These are phyloP conservation scores for Cynanchum wilfordii DNA, from an alignment of 257 asterid genomes.

Conservation along the genomic window DNA sequence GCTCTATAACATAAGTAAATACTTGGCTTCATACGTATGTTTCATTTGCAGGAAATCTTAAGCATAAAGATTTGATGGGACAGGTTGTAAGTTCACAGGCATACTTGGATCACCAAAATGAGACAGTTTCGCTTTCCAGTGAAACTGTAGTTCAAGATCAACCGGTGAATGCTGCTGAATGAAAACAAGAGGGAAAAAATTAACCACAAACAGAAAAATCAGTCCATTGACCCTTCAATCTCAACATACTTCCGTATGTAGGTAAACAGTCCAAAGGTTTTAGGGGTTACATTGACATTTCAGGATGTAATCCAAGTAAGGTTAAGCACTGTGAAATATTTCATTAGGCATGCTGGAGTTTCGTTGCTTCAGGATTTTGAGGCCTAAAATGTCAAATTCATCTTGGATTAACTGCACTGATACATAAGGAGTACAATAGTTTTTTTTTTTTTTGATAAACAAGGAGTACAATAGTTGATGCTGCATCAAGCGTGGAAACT, in stretches of 20 bases:
- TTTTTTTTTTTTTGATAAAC: too few species aligned
- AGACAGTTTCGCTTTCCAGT: conserved; percentile 25
- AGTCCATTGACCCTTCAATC: neutral
- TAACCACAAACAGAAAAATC: neutral
- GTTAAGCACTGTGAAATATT: neutral
- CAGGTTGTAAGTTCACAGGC: conserved; percentile 86
- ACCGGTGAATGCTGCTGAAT: conserved; percentile 18
- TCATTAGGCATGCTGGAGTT: neutral
- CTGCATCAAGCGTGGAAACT: too few species aligned
- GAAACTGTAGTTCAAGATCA: conserved; percentile 33
- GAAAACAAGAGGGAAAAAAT: conserved; percentile 3
- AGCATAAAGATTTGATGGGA: conserved; percentile 82
- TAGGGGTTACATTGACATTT: neutral
- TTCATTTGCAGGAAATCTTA: conserved; percentile 64
- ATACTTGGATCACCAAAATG: conserved; percentile 49
- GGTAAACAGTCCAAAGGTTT: neutral
- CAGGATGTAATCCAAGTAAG: too few species aligned
- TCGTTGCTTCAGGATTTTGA: neutral
- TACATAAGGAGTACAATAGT: neutral
- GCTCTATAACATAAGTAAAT: neutral
- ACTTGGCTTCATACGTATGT: conserved; percentile 6
- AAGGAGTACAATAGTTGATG: neutral
- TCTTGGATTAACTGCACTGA: too few species aligned
- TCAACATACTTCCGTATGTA: neutral
- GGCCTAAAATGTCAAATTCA: too few species aligned